phyloP scores from a whole-genome alignment of 257 asterid genomes.

The Nemophila menziesii region DNA sequence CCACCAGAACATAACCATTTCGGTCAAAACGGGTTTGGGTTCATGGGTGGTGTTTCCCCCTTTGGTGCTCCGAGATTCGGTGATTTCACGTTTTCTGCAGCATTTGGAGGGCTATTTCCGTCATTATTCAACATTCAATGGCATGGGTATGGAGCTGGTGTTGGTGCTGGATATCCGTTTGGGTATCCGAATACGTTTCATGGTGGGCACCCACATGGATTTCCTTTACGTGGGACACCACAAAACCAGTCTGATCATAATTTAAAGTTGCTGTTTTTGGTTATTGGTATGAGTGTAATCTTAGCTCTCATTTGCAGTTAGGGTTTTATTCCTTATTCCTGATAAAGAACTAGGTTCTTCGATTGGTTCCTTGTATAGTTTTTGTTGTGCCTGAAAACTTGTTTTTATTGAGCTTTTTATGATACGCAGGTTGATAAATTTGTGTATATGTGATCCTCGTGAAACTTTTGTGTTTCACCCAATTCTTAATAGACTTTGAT shows the following conservation, averaged over 20 bases:
- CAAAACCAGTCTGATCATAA: slow-evolving; percentile 64
- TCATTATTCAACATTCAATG: slow-evolving; percentile 36
- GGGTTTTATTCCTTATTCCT: slow-evolving; percentile 19
- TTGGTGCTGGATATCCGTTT: slow-evolving; percentile 45
- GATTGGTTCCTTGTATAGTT: slow-evolving; percentile 12
- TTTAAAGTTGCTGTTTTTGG: slow-evolving; percentile 40
- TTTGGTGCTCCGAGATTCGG: slow-evolving; percentile 29
- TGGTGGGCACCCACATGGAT: slow-evolving; percentile 38
- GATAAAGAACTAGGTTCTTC: background rate
- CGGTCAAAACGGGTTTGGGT: slow-evolving; percentile 26
- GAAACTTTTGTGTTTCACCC: background rate
- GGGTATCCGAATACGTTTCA: slow-evolving; percentile 43
- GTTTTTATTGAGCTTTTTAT: background rate
- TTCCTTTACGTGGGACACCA: slow-evolving; percentile 39
- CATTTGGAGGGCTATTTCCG: slow-evolving; percentile 36
- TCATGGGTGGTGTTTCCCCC: slow-evolving; percentile 28
- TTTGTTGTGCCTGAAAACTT: background rate
- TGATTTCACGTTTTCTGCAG: slow-evolving; percentile 33
- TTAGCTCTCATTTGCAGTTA: slow-evolving; percentile 43
- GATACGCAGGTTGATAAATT: background rate
- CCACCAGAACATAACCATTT: slow-evolving; percentile 29
- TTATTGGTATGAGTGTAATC: slow-evolving; percentile 48
- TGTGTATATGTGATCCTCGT: background rate
- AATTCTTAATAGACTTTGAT: background rate
- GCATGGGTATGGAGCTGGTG: slow-evolving; percentile 47